These are phyloP conservation scores for Decorospora gaudefroyi DNA, from an alignment of 2,329 filamentous ascomycete genomes.

Conservation along the genomic window DNA sequence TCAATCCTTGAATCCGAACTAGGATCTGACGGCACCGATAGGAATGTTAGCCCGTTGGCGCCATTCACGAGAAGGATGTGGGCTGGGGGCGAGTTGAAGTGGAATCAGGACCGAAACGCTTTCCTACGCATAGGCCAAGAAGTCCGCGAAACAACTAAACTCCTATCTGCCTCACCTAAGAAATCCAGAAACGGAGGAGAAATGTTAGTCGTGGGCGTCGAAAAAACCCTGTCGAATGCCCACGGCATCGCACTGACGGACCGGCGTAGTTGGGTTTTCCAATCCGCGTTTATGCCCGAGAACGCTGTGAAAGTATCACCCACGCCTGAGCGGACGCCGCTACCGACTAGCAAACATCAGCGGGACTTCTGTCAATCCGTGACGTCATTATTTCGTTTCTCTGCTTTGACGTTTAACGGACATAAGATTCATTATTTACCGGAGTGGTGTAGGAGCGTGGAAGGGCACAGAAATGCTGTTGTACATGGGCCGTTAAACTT, in stretches of 20 bases:
- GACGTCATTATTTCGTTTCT: conserved; percentile 84
- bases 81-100: conserved; percentile 79
- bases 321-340: conserved; percentile 22
- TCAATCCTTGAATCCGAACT: conserved; percentile 66
- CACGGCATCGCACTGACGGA: conserved; percentile 46
- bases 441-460: conserved; percentile 68
- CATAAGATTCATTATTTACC: conserved; percentile 87
- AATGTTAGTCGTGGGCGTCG: conserved; percentile 64
- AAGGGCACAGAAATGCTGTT: conserved; percentile 74
- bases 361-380: conserved; percentile 68
- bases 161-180: conserved; percentile 53
- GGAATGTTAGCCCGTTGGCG: conserved; percentile 71
- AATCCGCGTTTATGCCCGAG: conserved; percentile 49
- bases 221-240: conserved; percentile 55
- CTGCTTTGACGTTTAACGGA: conserved; percentile 88
- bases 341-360: conserved; percentile 23
- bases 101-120: conserved; percentile 44
- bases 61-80: conserved; percentile 81
- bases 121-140: conserved; percentile 38
- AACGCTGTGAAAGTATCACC: conserved; percentile 45
- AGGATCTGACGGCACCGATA: conserved; percentile 81
- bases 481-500: conserved; percentile 87
- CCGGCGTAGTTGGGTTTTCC: conserved; percentile 45
- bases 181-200: conserved; percentile 57
- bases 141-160: conserved; percentile 52